These are phyloP conservation scores for Elongisporangium undulatum DNA, from an alignment of 352 stramenopile genomes.

Conservation along the genomic window DNA sequence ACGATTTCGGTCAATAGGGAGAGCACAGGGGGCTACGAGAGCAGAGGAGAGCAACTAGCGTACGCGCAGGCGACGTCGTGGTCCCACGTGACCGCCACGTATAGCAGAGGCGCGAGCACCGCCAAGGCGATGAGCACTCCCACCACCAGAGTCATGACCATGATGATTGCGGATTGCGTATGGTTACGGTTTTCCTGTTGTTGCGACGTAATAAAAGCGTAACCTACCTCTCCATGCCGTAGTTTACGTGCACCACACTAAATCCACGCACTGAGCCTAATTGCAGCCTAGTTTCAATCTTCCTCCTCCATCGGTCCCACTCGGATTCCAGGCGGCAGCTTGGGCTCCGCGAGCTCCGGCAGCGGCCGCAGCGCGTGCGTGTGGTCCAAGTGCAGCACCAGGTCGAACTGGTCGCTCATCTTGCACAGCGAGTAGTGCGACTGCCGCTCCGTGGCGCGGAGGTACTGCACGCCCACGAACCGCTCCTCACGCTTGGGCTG, in stretches of 20 bases:
- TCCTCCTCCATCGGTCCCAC: conserved; percentile 10
- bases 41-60: neutral
- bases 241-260: neutral
- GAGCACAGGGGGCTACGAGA: neutral
- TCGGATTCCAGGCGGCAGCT: conserved; percentile 5
- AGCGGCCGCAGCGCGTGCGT: conserved; percentile 25
- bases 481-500: conserved; percentile 15
- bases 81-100: conserved; percentile 73
- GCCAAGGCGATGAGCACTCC: conserved; percentile 45
- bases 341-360: conserved; percentile 12
- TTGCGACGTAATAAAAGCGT: neutral
- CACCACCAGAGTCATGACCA: conserved; percentile 25
- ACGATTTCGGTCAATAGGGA: neutral
- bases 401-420: conserved; percentile 24
- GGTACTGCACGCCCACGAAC: conserved; percentile 29
- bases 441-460: conserved; percentile 17
- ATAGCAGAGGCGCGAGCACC: conserved; percentile 55
- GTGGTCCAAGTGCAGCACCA: conserved; percentile 23
- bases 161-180: conserved; percentile 1
- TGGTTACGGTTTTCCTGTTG: neutral
- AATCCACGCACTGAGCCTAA: too few species aligned
- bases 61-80: conserved; percentile 54
- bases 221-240: too few species aligned
- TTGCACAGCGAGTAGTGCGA: conserved; percentile 19
- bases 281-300: too few species aligned